Percentiles rank a stretch among this genome's conserved stretches.
These are phyloP conservation scores for Didymella exigua DNA, from an alignment of 2,329 filamentous ascomycete species.

Conservation along the genomic window DNA sequence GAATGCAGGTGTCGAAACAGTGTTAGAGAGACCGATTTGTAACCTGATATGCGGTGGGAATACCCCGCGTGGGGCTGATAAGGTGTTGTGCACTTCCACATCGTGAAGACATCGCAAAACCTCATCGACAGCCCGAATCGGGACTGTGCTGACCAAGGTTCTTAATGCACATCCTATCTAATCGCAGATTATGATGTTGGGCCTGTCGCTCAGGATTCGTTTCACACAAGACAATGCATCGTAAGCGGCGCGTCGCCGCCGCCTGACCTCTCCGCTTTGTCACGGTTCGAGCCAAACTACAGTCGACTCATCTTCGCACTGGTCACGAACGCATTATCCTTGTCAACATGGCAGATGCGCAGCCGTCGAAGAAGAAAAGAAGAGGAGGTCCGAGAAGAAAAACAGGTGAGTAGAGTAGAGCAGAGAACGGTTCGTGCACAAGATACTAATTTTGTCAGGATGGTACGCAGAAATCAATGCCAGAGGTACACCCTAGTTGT, in stretches of 20 bases:
- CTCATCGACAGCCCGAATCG: neutral
- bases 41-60: neutral
- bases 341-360: slow-evolving; percentile 1
- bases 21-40: neutral
- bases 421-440: neutral
- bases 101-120: neutral
- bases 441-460: slow-evolving; percentile 5
- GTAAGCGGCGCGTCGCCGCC: neutral
- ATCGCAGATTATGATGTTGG: neutral
- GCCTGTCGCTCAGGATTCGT: neutral
- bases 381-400: slow-evolving; percentile 35
- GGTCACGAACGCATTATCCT: neutral
- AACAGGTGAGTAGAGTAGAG: slow-evolving; percentile 24
- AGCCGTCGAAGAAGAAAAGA: slow-evolving; percentile 30
- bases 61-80: slow-evolving; percentile 19
- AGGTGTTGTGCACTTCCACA: slow-evolving; percentile 1
- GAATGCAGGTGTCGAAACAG: neutral
- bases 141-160: no score
- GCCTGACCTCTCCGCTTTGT: slow-evolving; percentile 5
- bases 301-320: neutral
- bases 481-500: neutral
- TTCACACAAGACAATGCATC: neutral
- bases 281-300: neutral
- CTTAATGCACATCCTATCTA: neutral
- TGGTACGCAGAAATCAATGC: neutral